Base-by-base conservation (phyloP, 2,329 filamentous ascomycete genomes). In the Trichoderma semiorbis region DNA sequence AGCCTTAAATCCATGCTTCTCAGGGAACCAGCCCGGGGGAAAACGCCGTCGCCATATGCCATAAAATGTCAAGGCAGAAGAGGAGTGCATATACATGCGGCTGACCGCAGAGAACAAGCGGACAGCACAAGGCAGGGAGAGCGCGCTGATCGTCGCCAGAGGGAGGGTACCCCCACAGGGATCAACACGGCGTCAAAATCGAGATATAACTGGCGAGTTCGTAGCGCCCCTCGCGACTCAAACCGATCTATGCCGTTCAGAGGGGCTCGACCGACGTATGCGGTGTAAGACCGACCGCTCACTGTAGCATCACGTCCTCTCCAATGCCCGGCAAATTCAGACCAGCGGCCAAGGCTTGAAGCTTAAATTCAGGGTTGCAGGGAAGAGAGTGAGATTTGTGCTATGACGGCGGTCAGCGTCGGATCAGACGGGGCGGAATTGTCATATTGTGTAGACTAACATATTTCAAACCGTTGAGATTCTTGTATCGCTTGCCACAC, bases 401-500 rank as follows among this genome's bases (percentile, higher is more conserved):
- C 89, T 91, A 73, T 75, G 73, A 28, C 14, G 7, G 32, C 21
- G 73, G 78, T 86, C 76, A 85, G 57, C 16, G n/a, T 61, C 57
- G 16, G 36, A 14, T 39, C 43, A 21, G 43, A 47, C 43, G 16
- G 47, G 82, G 57, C 7, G n/a, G 16, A 14, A 26, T 2, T 11
- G 5, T 7, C 30, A 18, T 16, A n/a, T 14, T 16, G 11, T 39
- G 10, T 26, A 61, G 30, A 83, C 89, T 82, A 83, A 91, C 89
- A 80, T 99, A 99, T 90, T 99, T 99, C 74, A 99, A 88, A 7
- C 96, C 96, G 82, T 99, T 99, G 73, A 99, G 83, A 79, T 99
- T 99, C 90, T 99, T 99, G 85, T 99, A 99, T 67, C 96, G 92
- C 85, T 99, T 99, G 78, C 95, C 95, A 80, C 96, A 99, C 12